Percentiles rank a stretch among this genome's conserved stretches.
These are phyloP conservation scores for Lachnellula willkommii DNA, from an alignment of 2,329 filamentous ascomycete species.

Conservation along the genomic window DNA sequence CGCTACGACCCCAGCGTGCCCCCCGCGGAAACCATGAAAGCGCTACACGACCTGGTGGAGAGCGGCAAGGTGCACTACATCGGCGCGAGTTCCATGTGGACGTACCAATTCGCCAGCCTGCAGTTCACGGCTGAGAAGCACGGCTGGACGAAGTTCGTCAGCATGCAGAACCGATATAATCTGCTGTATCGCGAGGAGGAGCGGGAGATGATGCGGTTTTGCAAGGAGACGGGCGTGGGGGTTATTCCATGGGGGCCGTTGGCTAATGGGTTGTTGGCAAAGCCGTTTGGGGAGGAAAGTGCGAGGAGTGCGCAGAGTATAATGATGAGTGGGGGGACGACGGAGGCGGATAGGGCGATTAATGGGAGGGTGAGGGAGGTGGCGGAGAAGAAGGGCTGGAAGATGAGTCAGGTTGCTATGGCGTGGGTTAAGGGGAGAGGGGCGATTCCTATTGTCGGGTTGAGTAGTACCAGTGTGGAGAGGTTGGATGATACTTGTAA, in stretches of 20 bases:
- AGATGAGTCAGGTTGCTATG: slow-evolving; percentile 52
- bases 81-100: slow-evolving; percentile 42
- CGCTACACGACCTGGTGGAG: slow-evolving; percentile 51
- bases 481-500: slow-evolving; percentile 48
- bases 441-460: slow-evolving; percentile 44
- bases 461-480: slow-evolving; percentile 37
- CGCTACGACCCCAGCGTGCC: slow-evolving; percentile 46
- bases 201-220: slow-evolving; percentile 37
- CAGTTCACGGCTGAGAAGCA: slow-evolving; percentile 46
- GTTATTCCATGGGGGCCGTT: slow-evolving; percentile 28
- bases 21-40: slow-evolving; percentile 54
- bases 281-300: slow-evolving; percentile 4
- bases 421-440: slow-evolving; percentile 46
- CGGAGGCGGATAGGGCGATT: slow-evolving; percentile 44
- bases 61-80: slow-evolving; percentile 52
- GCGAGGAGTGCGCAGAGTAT: background rate
- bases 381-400: slow-evolving; percentile 49
- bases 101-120: slow-evolving; percentile 43
- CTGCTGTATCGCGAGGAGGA: slow-evolving; percentile 53
- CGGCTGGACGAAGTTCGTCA: slow-evolving; percentile 50
- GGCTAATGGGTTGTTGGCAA: slow-evolving; percentile 1
- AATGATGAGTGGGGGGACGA: slow-evolving; percentile 30
- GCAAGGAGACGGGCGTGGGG: slow-evolving; percentile 38
- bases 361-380: slow-evolving; percentile 50
- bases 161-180: slow-evolving; percentile 52